phyloP scores from a whole-genome alignment of 148 eudicot species.

The Pouteria glomerata region DNA sequence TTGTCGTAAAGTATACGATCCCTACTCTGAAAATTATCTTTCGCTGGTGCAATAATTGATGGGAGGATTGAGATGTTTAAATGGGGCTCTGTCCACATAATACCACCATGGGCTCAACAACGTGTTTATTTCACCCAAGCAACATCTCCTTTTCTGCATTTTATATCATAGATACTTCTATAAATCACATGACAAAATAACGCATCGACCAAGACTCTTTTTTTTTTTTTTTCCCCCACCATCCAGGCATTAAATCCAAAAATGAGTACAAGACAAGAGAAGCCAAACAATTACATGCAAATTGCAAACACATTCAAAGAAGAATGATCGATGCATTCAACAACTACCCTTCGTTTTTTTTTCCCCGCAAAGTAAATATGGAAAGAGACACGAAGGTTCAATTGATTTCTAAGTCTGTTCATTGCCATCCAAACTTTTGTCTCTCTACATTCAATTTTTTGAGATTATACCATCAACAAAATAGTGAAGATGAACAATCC shows the following conservation, averaged over 20 bases:
- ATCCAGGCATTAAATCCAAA: background rate
- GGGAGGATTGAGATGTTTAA: background rate
- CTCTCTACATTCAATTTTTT: too few species aligned
- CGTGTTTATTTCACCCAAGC: background rate
- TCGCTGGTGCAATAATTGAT: background rate
- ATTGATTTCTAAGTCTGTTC: background rate
- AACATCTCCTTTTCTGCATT: background rate
- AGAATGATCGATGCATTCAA: background rate
- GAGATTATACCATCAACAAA: background rate
- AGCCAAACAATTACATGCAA: background rate
- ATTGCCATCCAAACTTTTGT: background rate
- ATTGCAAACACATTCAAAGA: background rate
- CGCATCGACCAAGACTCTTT: background rate
- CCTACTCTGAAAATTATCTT: too few species aligned
- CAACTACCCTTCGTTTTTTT: too few species aligned
- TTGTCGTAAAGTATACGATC: too few species aligned
- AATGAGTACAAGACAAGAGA: background rate
- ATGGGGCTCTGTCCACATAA: background rate
- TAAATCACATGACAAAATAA: background rate
- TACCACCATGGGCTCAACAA: background rate
- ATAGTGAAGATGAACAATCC: background rate
- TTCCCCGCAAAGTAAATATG: too few species aligned
- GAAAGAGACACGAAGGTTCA: too few species aligned
- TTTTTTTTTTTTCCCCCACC: too few species aligned
- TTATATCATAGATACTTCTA: background rate